Conservation (phyloP, 2,329 filamentous ascomycete genomes). For the Verticillium alfalfae region DNA sequence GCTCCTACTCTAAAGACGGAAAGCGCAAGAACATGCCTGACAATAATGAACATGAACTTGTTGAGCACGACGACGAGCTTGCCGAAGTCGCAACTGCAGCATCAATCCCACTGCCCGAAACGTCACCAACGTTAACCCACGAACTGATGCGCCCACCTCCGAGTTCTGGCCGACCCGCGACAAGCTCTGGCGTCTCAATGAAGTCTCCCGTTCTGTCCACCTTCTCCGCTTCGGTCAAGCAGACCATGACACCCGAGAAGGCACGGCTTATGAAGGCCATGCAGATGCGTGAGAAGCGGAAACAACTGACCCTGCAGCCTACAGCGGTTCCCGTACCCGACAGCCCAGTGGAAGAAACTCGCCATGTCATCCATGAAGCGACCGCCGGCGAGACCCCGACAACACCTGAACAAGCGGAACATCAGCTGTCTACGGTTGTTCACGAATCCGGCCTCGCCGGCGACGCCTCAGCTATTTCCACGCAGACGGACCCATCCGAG, state of each 20-base stretch:
- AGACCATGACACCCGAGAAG: slow-evolving; percentile 78
- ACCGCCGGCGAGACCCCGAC: slow-evolving; percentile 10
- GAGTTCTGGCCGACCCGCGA: slow-evolving; percentile 31
- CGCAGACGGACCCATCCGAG: slow-evolving; percentile 40
- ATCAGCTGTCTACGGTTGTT: slow-evolving; percentile 33
- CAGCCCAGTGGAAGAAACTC: slow-evolving; percentile 12
- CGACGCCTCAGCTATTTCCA: slow-evolving; percentile 33
- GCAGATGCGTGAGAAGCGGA: slow-evolving; percentile 81
- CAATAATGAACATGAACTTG: slow-evolving; percentile 21
- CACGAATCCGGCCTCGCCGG: slow-evolving; percentile 52
- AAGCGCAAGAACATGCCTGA: slow-evolving; percentile 39
- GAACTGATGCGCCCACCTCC: slow-evolving; percentile 24
- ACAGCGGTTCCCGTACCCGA: slow-evolving; percentile 18
- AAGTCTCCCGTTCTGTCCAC: slow-evolving; percentile 30
- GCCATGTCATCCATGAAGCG: slow-evolving; percentile 3
- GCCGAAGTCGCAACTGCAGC: slow-evolving; percentile 19
- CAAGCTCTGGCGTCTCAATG: slow-evolving; percentile 38
- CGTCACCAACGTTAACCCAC: slow-evolving; percentile 4
- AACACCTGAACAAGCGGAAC: slow-evolving; percentile 21
- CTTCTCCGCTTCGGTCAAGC: slow-evolving; percentile 36
- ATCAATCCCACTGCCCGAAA: slow-evolving; percentile 14
- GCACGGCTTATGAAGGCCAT: slow-evolving; percentile 89
- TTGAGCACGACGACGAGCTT: slow-evolving; percentile 20
- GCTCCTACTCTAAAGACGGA: slow-evolving; percentile 47
- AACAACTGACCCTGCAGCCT: slow-evolving; percentile 31